Evolutionary conservation across 2,329 filamentous ascomycete species (phyloP), one percentile per base, ranked within the genome.

Genomic region (Ophiostoma piceae): DNA sequence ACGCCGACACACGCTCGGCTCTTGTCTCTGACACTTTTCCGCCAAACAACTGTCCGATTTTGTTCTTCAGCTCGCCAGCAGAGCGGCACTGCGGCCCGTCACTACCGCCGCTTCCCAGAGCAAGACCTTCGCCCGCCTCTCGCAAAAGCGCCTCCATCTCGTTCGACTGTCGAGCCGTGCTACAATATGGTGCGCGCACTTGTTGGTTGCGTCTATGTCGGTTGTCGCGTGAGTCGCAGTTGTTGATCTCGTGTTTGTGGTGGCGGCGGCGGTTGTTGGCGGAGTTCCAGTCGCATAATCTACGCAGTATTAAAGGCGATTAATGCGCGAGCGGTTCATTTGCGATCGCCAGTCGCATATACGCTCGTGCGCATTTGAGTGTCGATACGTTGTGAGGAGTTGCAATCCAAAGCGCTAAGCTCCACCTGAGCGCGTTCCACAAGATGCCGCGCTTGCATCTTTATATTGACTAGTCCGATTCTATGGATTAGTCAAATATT

Each of bases 1-100:
- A 82, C 22, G 79, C 75, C 8, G 81, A 79, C 12, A 85, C 76
- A 72, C 85, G 84, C 68, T 86, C 80, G 57, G 83, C 84, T 66
- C 82, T 83, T 26, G 79, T 83, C 12, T 80, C 78, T 4, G 82
- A 81, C 22, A 79, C 79, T 71, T 83, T 85, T 32, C 77, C 75
- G 22, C 77, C 75, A 65, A 86, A 75, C 0, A 80, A 71, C 8
- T 75, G 74, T 51, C 78, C 79, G 32, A 88, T 76, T n/a, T 80
- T 80, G 29, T 74, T 73, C 72, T 83, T 80, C 7, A 88, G 76
- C 37, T 87, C 83, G 22, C 83, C 80, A 64, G 80, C 71, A 6
- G 80, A 82, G 67, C 70, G 73, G 75, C 80, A 82, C 19, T 68
- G 54, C 29, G 70, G 57, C 60, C 69, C 35, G 43, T 69, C 73